Base-by-base conservation (phyloP, 2,329 filamentous ascomycete species). In the Hymenoscyphus repandus region DNA sequence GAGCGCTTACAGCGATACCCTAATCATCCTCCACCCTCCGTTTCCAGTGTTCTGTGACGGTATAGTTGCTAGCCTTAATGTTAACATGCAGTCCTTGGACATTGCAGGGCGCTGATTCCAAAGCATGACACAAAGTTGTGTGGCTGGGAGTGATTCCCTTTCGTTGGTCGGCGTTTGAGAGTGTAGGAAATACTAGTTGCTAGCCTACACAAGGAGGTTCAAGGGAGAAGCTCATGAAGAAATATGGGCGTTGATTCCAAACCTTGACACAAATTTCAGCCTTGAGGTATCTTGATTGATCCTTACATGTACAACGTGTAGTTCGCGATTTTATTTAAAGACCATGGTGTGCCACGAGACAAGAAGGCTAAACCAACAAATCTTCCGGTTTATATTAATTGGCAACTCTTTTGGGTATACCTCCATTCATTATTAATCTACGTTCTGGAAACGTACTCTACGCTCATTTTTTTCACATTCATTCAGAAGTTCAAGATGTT, bases 321-420 rank as follows among this genome's bases (percentile, higher is more conserved):
- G 11, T 6, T 37, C 33, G 5, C 7, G 13, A 20, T 17, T 38
- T 36, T 46, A 46, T 37, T 33, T 34, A 45, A 34, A 20, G 32
- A 18, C 11, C 32, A 9, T 22, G 31, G 33, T 36, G 20, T 46
- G 17, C 44, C 44, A 15, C 40, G n/a, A 31, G 12, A 15, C 37
- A 20, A 46, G 33, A 31, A 37, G 44, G 44, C 33, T 46, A 46
- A 46, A 38, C 15, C n/a, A 15, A 20, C 38, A 40, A 5, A 9
- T 37, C n/a, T 39, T 46, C 7, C 33, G 6, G n/a, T 46, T 38
- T 38, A 46, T 38, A 37, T 46, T 46, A 46, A 46, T 46, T 17
- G 7, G 13, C 17, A n/a, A 27, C n/a, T 46, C 12, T 32, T 15
- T 34, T 37, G 44, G 20, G 13, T 38, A 17, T n/a, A 37, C 44